A percentile compares a stretch with the other conserved stretches of the same genome.
Conservation (phyloP, 495 filamentous ascomycete genomes). For the Margaritispora aquatica region DNA sequence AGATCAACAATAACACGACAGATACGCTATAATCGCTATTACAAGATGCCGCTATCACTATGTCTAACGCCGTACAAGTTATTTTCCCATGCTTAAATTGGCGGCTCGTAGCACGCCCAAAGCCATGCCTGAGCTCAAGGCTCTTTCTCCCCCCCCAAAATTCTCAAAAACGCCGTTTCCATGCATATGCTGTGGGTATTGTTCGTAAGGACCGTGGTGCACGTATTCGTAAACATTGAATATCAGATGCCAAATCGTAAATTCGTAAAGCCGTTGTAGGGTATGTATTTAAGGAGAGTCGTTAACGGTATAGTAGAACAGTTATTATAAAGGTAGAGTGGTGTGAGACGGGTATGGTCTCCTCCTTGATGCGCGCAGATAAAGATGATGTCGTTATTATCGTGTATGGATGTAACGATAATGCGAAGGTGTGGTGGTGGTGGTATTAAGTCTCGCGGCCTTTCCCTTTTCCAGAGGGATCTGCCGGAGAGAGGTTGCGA, state of each 20-base stretch:
- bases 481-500: slow-evolving; percentile 17
- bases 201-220: slow-evolving; percentile 22
- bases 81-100: slow-evolving; percentile 2
- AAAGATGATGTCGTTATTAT: slow-evolving; percentile 9
- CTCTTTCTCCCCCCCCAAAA: slow-evolving; percentile 3
- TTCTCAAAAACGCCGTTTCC: slow-evolving; percentile 17
- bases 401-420: too few species aligned
- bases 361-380: background rate
- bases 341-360: slow-evolving; percentile 16
- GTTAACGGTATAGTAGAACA: slow-evolving; percentile 14
- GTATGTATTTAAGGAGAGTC: slow-evolving; percentile 18
- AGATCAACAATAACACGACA: background rate
- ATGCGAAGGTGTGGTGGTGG: background rate
- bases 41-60: background rate
- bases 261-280: slow-evolving; percentile 17
- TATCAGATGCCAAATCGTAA: slow-evolving; percentile 23
- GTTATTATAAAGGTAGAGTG: slow-evolving; percentile 7
- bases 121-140: slow-evolving; percentile 7
- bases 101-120: slow-evolving; percentile 9
- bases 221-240: slow-evolving; percentile 22
- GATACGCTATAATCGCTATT: background rate
- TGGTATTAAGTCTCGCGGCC: slow-evolving; percentile 21
- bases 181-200: slow-evolving; percentile 24
- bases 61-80: slow-evolving; percentile 2
- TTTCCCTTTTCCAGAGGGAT: slow-evolving; percentile 23